Evolutionary conservation across 495 filamentous ascomycete genomes (phyloP), one percentile per base, ranked within the genome.

Genomic region (Rhizodiscina lignyota): DNA sequence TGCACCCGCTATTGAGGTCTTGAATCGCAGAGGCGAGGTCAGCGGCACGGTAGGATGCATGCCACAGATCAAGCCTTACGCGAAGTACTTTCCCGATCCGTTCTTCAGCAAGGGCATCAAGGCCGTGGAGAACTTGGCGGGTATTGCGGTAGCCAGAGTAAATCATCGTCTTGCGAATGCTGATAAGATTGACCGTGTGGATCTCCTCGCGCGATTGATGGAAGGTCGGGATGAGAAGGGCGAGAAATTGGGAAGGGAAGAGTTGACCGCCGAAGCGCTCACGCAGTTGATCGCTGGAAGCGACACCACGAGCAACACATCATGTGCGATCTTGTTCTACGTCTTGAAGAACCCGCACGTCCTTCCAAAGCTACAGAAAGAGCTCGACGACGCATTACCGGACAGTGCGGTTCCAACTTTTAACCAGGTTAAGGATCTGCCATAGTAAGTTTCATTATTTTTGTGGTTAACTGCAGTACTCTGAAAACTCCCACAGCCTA

Each of bases 231-330:
- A 94, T 50, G 71, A 75, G 28, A 79, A 70, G 15, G 85, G 84
- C 23, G 59, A 78, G 24, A 70, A 65, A 11, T 66, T 94, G 0
- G 72, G 78, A 0, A 68, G 79, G 15, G 66, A 76, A 43, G 85
- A 94, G 52, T 64, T 92, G 27, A 87, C 83, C 3, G 84, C 82
- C 17, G 85, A 94, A 53, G 84, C 85, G 0, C 59, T 91, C 16
- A 92, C 84, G 1, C 85, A 92, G 55, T 62, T 94, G 26, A 94
- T 94, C 47, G 85, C 85, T 2, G 85, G 85, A 18, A 81, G 74
- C 30, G 85, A 92, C 52, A 94, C 85, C 0, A 94, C 84, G 2
- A 79, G 73, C 40, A 94, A 94, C 60, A 84, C 84, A 2, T 74
- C 75, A 31, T 94, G 85, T 53, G 83, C 85, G 2, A 69, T 91